Evolutionary conservation across 805 yeast genomes (phyloP), one percentile per base, ranked within the genome.

Genomic region (Kodamaea restingae): DNA sequence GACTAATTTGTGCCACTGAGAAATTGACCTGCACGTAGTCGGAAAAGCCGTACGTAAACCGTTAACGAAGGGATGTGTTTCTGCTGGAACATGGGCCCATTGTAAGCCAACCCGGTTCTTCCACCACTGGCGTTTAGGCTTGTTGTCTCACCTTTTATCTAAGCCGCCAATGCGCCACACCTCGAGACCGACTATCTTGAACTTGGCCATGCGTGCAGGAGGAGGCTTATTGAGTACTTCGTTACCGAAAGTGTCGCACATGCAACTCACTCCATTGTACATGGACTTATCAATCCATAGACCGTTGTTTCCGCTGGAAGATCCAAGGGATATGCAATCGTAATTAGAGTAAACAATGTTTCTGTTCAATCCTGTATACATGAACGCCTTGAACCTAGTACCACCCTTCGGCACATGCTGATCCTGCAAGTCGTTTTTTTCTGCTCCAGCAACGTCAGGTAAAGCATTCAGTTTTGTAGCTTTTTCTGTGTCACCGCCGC

Each of bases 291-390:
- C 95, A 10, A 88, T 67, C 88, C 95, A 91, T 11, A 93, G 66
- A 0, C 97, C 98, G 60, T 88, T 88, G 52, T 85, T 87, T 2
- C 97, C 97, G 50, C 83, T 82, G 1, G 96, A 95, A 0, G 95
- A 91, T 1, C 98, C 98, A 50, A 93, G 72, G 15, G 95, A 81
- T 22, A 93, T 65, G 52, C 80, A 88, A 18, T 76, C 71, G 44
- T 79, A 78, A 32, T 88, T 84, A 40, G 96, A 86, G 56, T 85
- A 87, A 12, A 91, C 79, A 32, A 86, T 74, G 59, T 81, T 90
- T 55, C 88, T 95, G 58, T 93, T 91, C 35, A 83, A 52, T 0
- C 96, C 95, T 1, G 97, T 88, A 58, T 82, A 87, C 35, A 88
- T 88, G 58, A 77, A 91, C 0, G 95, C 96, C 55, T 79, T 77